A percentile compares a stretch with the other conserved stretches of the same genome.
phyloP scores from a whole-genome alignment of 179 eudicot species.

The Amaranthus tricolor region DNA sequence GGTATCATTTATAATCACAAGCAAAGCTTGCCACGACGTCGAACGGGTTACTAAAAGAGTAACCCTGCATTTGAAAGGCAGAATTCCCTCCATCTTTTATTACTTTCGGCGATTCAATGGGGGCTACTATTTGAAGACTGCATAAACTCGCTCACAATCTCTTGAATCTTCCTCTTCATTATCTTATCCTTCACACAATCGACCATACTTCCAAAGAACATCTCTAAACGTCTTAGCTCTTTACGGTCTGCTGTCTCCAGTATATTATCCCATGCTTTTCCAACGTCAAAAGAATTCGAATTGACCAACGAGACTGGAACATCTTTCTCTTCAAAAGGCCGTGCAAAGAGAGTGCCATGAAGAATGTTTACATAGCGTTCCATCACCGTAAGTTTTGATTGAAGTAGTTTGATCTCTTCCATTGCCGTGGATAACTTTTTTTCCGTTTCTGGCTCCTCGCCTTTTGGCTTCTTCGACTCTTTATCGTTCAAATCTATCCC shows the following conservation, averaged over 20 bases:
- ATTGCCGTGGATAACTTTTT: constrained; percentile 31
- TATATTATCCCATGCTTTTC: constrained; percentile 76
- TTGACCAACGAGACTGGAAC: constrained; percentile 48
- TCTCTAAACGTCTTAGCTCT: constrained; percentile 58
- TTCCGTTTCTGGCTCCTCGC: constrained; percentile 34
- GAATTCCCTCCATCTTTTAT: not conserved
- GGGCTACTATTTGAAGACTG: constrained; percentile 27
- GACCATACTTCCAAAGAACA: constrained; percentile 69
- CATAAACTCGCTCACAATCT: constrained; percentile 58
- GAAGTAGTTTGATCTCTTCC: constrained; percentile 55
- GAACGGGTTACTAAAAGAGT: not conserved
- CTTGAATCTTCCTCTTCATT: constrained; percentile 64
- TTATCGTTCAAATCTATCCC: constrained; percentile 8
- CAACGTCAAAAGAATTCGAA: constrained; percentile 47
- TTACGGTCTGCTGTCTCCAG: constrained; percentile 56
- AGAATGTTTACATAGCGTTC: constrained; percentile 70
- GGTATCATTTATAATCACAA: not conserved
- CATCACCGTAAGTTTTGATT: constrained; percentile 46
- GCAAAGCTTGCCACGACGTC: constrained; percentile 6
- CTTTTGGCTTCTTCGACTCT: constrained; percentile 30
- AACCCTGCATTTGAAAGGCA: constrained; percentile 1
- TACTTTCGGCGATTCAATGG: constrained; percentile 5
- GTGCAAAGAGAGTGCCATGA: constrained; percentile 71
- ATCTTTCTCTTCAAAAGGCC: constrained; percentile 60
- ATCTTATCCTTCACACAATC: constrained; percentile 70